phyloP scores from a whole-genome alignment of 345 rosid genomes.

The Brassica nigra region DNA sequence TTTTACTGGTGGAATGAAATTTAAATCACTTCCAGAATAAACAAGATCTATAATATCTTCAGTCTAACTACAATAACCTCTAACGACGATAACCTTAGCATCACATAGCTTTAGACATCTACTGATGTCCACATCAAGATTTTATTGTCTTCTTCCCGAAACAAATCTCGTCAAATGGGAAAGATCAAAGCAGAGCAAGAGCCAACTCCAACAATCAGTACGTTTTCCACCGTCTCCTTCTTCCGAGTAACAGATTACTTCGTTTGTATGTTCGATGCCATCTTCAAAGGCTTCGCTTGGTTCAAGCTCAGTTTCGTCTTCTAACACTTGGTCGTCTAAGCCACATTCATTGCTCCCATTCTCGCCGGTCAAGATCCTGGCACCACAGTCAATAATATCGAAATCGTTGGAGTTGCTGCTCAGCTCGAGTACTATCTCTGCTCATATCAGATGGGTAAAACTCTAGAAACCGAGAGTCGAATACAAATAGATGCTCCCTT shows the following conservation, averaged over 20 bases:
- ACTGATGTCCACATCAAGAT: too few species aligned
- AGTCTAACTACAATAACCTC: too few species aligned
- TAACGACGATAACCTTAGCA: too few species aligned
- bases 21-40: too few species aligned
- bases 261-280: not conserved
- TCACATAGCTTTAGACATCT: too few species aligned
- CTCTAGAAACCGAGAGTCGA: not conserved
- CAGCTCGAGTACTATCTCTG: constrained; percentile 8
- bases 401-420: not conserved
- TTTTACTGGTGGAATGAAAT: too few species aligned
- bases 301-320: not conserved
- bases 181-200: not conserved
- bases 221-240: not conserved
- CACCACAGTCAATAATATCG: constrained; percentile 4
- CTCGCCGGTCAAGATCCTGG: not conserved
- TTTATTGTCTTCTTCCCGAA: not conserved
- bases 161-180: not conserved
- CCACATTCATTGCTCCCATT: constrained; percentile 1
- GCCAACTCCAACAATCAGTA: not conserved
- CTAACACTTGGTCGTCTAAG: not conserved
- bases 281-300: not conserved
- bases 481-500: constrained; percentile 1
- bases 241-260: not conserved
- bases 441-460: not conserved
- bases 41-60: too few species aligned